Evolutionary conservation across 371 early-diverging fungal genomes (phyloP).

Genomic region (Saksenaea vasiformis): DNA sequence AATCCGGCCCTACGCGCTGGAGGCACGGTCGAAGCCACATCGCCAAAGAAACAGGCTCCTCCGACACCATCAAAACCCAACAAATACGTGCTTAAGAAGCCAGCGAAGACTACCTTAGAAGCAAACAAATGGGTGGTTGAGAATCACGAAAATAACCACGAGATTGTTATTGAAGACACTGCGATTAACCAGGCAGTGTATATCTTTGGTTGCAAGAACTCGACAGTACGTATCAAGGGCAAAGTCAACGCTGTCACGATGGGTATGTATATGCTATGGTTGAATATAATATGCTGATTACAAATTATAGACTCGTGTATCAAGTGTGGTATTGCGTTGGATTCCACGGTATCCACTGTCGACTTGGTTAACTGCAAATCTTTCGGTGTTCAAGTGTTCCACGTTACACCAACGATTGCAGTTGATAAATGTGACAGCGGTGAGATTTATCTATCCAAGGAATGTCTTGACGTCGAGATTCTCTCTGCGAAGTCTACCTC

Average conservation of each 20-base stretch:
- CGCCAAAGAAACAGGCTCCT: conserved; percentile 57
- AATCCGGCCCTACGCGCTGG: conserved; percentile 84
- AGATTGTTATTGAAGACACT: conserved; percentile 77
- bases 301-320: conserved; percentile 74
- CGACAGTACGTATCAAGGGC: conserved; percentile 86
- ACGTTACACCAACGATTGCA: conserved; percentile 80
- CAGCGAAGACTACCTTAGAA: conserved; percentile 81
- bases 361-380: conserved; percentile 92
- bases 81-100: conserved; percentile 69
- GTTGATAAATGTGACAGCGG: conserved; percentile 94
- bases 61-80: conserved; percentile 67
- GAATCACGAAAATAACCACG: conserved; percentile 76
- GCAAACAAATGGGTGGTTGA: conserved; percentile 95
- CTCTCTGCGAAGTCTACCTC: conserved; percentile 89
- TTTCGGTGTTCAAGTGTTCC: conserved; percentile 86
- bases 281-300: not conserved
- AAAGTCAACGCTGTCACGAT: conserved; percentile 91
- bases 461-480: conserved; percentile 78
- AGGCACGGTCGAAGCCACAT: conserved; percentile 49
- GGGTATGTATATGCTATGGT: conserved; percentile 45
- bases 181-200: conserved; percentile 90
- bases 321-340: conserved; percentile 87
- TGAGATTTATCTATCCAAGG: conserved; percentile 82
- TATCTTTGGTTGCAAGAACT: conserved; percentile 89
- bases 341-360: conserved; percentile 83